These are phyloP conservation scores for Clathrospora elynae DNA, from an alignment of 2,329 filamentous ascomycete species.

Conservation along the genomic window DNA sequence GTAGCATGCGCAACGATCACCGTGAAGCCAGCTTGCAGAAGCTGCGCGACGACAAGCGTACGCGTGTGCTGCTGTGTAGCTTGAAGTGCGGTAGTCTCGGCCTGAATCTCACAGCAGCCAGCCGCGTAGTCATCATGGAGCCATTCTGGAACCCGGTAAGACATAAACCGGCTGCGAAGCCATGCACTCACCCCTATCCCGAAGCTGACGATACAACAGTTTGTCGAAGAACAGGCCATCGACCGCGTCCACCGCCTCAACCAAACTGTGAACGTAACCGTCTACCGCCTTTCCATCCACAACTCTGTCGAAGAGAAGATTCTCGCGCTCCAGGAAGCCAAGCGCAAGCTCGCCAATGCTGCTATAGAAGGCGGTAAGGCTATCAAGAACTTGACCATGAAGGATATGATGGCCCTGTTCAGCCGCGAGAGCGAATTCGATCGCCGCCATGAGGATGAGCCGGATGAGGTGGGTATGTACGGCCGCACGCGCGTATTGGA, in stretches of 20 bases:
- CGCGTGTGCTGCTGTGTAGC: conserved; percentile 86
- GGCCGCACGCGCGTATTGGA: conserved; percentile 41
- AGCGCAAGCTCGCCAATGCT: conserved; percentile 86
- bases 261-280: conserved; percentile 89
- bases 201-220: conserved; percentile 54
- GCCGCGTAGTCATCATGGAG: conserved; percentile 90
- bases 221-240: conserved; percentile 98
- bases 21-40: conserved; percentile 83
- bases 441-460: conserved; percentile 50
- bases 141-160: conserved; percentile 96
- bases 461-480: conserved; percentile 42
- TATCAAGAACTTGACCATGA: conserved; percentile 83
- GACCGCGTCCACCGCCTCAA: conserved; percentile 98
- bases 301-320: conserved; percentile 92
- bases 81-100: conserved; percentile 92
- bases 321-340: conserved; percentile 90
- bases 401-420: conserved; percentile 92
- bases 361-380: conserved; percentile 85
- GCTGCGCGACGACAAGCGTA: conserved; percentile 74
- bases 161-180: conserved; percentile 14
- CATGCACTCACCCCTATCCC: background rate
- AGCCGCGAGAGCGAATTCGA: conserved; percentile 67
- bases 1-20: conserved; percentile 89
- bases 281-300: conserved; percentile 90
- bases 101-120: conserved; percentile 91